Base-by-base conservation (phyloP, 768 basidiomycete species). In the Lactifluus rugatus region DNA sequence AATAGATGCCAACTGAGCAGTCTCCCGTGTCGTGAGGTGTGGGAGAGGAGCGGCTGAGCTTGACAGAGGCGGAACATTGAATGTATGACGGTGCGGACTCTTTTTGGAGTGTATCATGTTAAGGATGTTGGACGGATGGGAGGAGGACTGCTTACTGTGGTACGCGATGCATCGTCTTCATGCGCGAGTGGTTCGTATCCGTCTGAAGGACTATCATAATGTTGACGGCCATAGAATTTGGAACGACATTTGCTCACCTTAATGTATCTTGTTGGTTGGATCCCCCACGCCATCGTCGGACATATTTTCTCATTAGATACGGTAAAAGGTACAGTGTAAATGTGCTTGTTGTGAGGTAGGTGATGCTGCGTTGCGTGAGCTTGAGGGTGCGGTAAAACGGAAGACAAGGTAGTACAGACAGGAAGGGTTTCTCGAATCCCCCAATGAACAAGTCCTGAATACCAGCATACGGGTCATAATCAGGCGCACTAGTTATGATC, bases 321-420 rank as follows among this genome's bases (percentile, higher is more conserved):
- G 89, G 89, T 2, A 92, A 52, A 31, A 94, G 83, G 72, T 94
- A 94, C 14, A 92, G 65, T 3, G 81, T 73, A 68, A 98, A 98
- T n/a, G 91, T 77, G 61, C 88, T 85, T 1, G 94, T 97, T 71
- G 85, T 93, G 68, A 95, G 74, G 67, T 96, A 98, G 11, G 95
- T 94, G 51, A 91, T 80, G 57, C 89, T 89, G 57, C 45, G 63
- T 48, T 36, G 49, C 32, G 21, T 48, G 19, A 61, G 54, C n/a
- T 17, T 14, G 47, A 41, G 49, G 41, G 39, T 49, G 25, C 36
- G 16, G 44, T 37, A 25, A 16, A 48, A 36, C 6, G 17, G 36
- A 51, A 58, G 42, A 47, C 41, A 50, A 19, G 37, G 44, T n/a
- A 44, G 60, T 31, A 71, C 80, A 57, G 60, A 85, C 93, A 93